Base-by-base conservation (phyloP, 2,329 filamentous ascomycete species). In the Trichoderma arundinaceum region DNA sequence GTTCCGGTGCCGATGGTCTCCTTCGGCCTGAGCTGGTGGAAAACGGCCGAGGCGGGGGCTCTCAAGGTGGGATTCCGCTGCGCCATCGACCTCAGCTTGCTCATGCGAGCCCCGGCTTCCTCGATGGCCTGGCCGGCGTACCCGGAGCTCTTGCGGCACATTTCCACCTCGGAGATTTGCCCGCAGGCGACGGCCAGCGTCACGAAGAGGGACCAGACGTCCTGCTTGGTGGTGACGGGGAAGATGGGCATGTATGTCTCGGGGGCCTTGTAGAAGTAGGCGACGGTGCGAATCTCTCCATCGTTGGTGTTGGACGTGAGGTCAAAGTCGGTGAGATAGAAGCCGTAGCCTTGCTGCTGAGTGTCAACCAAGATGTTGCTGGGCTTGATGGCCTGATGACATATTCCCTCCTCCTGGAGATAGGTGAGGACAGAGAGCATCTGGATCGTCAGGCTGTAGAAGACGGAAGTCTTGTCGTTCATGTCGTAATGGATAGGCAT, bases 131-230 rank as follows among this genome's bases (percentile, higher is more conserved):
- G 15, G 38, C 17, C 22, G 4, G 10, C 15, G 15, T 17, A 12
- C 5, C 22, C 2, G 3, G 22, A 35, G 4, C 10, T 9, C 13
- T 13, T 32, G 10, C n/a, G 38, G 9, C 10, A 3, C 4, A 61
- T 35, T 2, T 61, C 46, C 1, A 5, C 2, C 13, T 61, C 58
- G 15, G 58, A 43, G 2, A 61, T 2, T 15, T 17, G 32, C 4
- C 58, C 35, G 22, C 58, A 52, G 35, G 58, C 7, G 7, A 61
- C 19, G 10, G 46, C 46, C 35, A 61, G 15, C 5, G 58, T 61
- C 2, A 52, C 58, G 3, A 52, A 61, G 15, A 61, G 58, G 7
- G 58, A 62, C 58, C 58, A 62, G 22, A 62, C 58, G 3, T 62
- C 58, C 17, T 35, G n/a, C 8, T 62, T 53, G 10, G 22, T 9